Base-by-base conservation (phyloP, 2,329 filamentous ascomycete species). In the Pseudocercospora musae region DNA sequence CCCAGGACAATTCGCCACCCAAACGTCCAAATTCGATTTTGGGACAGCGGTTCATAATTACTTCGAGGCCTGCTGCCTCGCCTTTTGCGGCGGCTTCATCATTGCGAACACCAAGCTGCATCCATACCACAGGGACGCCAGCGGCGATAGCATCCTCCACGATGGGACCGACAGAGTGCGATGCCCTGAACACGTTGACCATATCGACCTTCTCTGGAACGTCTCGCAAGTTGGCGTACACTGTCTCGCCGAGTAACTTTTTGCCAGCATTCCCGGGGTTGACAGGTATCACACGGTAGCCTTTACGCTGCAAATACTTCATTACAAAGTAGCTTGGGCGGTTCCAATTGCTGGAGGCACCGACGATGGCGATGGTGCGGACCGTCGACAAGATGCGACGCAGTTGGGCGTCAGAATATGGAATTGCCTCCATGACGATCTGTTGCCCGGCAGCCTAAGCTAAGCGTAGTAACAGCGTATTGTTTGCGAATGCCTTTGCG, bases 301-400 rank as follows among this genome's bases (percentile, higher is more conserved):
- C 62, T 59, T 64, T 64, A 42, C 62, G 62, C 42, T 64, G 62
- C 25, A 64, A 15, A 49, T 64, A 64, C 62, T 64, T 62, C 62
- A 64, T 64, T 13, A 64, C 62, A 21, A 64, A 64, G 62, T 64
- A 64, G 59, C 62, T 64, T 40, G 62, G 62, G 29, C 62, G 62
- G n/a, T 64, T 64, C 62, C 62, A 64, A 40, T 64, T 64, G 62
- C 59, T 62, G 15, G 62, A 64, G 55, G 62, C 62, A 21, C 62
- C 62, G 3, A 64, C 62, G 18, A 64, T 55, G 25, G 62, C 54
- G 52, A 64, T 64, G 21, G 62, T 62, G 55, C 56, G 59, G 18
- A 64, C 62, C 29, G 59, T 57, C 49, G 62, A 64, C 10, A 64
- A 44, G 56, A 64, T 64, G n/a, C 59, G 62, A 59, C 62, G 62